Evolutionary conservation across 179 eudicot species (phyloP), one percentile per base, ranked within the genome.

Genomic region (Amaranthus tricolor): DNA sequence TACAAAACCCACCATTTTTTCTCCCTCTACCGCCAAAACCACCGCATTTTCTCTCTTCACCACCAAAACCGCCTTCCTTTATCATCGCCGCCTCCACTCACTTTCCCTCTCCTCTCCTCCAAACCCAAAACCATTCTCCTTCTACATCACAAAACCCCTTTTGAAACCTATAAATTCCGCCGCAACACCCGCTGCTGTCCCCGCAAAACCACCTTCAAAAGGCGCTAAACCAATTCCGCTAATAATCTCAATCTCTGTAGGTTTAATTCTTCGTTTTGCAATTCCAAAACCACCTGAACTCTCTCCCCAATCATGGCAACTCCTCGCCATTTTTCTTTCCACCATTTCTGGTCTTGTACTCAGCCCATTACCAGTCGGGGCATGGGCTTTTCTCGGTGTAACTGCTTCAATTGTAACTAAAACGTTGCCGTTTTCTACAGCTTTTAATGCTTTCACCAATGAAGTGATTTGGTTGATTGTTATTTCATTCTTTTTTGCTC

Each of bases 401-500:
- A 89, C 96, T 9, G 49, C 84, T 19, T 16, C 87, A 1, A 58
- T 90, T 15, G 5, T 83, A 11, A 87, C 88, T 10, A 63, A 62
- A 17, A 90, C 95, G 24, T 81, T 90, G 9, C 55, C 85, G 0
- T 90, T 90, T 57, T 6, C 89, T 1, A 71, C 89, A 12, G 95
- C 92, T 0, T 85, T 88, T 70, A 64, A 78, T 43, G 95, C 96
- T 5, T 85, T 86, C 62, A 84, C 88, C 1, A 88, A 81, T 15
- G 90, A 90, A 59, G 92, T 90, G 16, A 84, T 88, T 21, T 90
- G 95, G 95, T 74, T 90, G 57, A 90, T 90, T 15, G 96, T 90
- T 50, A 87, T 90, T 43, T 90, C 96, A 31, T 90, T 90, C 80
- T 90, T 90, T 70, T 90, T 90, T 55, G 91, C 96, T 0, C 85